phyloP scores from a whole-genome alignment of 345 rosid genomes.

The Heritiera fomes region DNA sequence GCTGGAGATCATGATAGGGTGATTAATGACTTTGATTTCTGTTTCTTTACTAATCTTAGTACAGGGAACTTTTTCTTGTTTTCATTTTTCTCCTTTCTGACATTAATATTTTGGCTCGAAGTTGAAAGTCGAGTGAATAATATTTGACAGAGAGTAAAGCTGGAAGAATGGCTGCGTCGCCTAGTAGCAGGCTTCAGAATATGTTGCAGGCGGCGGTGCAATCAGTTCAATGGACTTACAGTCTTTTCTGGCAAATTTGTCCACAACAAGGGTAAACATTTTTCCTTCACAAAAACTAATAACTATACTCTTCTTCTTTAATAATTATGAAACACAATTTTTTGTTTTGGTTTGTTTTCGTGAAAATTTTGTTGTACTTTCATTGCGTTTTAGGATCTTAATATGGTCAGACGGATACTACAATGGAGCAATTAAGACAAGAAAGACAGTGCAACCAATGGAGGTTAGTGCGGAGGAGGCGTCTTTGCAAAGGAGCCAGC shows the following conservation, averaged over 20 bases:
- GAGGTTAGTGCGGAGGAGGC: slow-evolving; percentile 92
- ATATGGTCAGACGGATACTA: slow-evolving; percentile 94
- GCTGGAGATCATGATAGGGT: slow-evolving; percentile 22
- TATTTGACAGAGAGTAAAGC: not conserved
- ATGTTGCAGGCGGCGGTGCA: slow-evolving; percentile 82
- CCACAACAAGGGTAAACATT: slow-evolving; percentile 82
- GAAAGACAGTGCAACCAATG: slow-evolving; percentile 92
- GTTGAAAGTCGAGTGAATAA: slow-evolving; percentile 11
- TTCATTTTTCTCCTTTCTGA: not conserved
- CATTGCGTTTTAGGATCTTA: slow-evolving; percentile 50
- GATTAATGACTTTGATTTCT: not conserved
- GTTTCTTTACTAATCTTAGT: slow-evolving; percentile 20
- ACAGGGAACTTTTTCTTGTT: not conserved
- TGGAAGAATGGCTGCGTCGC: slow-evolving; percentile 48
- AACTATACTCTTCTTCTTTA: not conserved
- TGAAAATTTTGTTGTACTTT: not conserved
- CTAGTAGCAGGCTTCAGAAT: slow-evolving; percentile 57
- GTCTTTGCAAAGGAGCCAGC: slow-evolving; percentile 93
- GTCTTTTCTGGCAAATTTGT: slow-evolving; percentile 90
- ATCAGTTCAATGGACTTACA: slow-evolving; percentile 93
- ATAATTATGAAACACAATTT: not conserved
- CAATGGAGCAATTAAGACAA: slow-evolving; percentile 94
- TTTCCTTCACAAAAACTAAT: not conserved
- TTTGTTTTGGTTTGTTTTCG: no score
- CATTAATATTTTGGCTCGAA: not conserved